Evolutionary conservation across 768 basidiomycete species (phyloP), one percentile per base, ranked within the genome.

Genomic region (Russula griseocarnosa): DNA sequence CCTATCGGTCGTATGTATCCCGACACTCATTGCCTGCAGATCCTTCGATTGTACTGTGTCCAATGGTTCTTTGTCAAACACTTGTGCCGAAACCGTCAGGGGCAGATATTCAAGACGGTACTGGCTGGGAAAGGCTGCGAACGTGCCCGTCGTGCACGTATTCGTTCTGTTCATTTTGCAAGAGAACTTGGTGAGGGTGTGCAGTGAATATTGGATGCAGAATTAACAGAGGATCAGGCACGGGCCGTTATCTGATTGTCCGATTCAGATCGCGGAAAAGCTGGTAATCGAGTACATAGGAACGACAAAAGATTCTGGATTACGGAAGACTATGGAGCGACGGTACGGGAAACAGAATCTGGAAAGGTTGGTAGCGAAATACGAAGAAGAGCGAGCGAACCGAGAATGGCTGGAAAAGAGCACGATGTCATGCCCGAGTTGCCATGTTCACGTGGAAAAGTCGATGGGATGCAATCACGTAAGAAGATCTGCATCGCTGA

Each of bases 391-490:
- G 36, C 80, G 83, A 72, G 81, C 83, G 67, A 94, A 90, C 74
- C 80, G 78, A 68, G 76, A 82, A 69, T 95, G 90, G 90, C 77
- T 95, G 30, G 79, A 84, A 32, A 71, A 76, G 38, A 83, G 82
- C 47, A 90, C 93, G 13, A 87, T 80, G 74, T 76, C 78, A 22
- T 91, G 90, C 71, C 89, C 92, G 5, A 85, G 85, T 6, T 95
- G 94, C 74, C 69, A 73, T 20, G 80, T 90, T 16, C 78, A 82
- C 63, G 87, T 94, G 13, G 88, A 91, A 75, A 91, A 92, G 75
- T 82, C 79, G 20, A 68, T 80, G 63, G 93, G 93, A 2, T 95
- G 94, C 75, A 95, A 95, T 74, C 94, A 96, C 76, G 92, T 93
- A 67, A 65, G 74, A 70, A 5, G 49, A 44, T 40, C 38, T 24